Evolutionary conservation across 2,329 filamentous ascomycete species (phyloP).

Genomic region (Dactylonectria macrodidyma): DNA sequence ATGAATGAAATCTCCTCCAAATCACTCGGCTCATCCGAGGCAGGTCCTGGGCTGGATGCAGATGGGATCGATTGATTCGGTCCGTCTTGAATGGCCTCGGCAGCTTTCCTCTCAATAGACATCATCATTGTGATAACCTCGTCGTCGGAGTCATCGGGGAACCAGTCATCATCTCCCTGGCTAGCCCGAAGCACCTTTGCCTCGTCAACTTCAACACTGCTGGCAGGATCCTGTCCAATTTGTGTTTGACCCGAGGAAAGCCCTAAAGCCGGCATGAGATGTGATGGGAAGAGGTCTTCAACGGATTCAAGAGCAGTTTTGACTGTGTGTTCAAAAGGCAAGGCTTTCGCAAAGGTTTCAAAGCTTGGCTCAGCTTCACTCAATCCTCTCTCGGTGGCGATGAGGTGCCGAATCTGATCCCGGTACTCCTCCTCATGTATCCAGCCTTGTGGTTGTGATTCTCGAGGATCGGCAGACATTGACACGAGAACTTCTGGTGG

Average conservation of each 20-base stretch:
- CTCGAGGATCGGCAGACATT: constrained; percentile 87
- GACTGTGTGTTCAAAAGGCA: constrained; percentile 70
- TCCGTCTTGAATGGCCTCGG: constrained; percentile 13
- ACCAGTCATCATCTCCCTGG: constrained; percentile 64
- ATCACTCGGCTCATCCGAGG: constrained; percentile 37
- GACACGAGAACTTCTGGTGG: constrained; percentile 85
- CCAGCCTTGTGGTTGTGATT: constrained; percentile 84
- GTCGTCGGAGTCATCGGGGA: constrained; percentile 68
- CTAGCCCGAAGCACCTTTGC: constrained; percentile 64
- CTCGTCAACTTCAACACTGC: constrained; percentile 76
- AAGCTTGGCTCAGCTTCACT: constrained; percentile 67
- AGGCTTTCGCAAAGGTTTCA: constrained; percentile 73
- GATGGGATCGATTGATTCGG: not conserved
- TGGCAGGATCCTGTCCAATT: constrained; percentile 51
- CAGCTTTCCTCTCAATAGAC: constrained; percentile 31
- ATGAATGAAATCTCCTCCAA: constrained; percentile 35
- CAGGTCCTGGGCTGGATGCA: constrained; percentile 3
- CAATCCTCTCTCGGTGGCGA: constrained; percentile 72
- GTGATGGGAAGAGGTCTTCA: constrained; percentile 85
- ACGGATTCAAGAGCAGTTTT: constrained; percentile 87
- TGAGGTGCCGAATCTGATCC: constrained; percentile 74
- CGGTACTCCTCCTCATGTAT: constrained; percentile 91
- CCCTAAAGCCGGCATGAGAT: constrained; percentile 66
- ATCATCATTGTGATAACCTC: constrained; percentile 54
- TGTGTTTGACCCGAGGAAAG: constrained; percentile 48